Conservation (phyloP, 805 yeast genomes). For the Maudiozyma bulderi region DNA sequence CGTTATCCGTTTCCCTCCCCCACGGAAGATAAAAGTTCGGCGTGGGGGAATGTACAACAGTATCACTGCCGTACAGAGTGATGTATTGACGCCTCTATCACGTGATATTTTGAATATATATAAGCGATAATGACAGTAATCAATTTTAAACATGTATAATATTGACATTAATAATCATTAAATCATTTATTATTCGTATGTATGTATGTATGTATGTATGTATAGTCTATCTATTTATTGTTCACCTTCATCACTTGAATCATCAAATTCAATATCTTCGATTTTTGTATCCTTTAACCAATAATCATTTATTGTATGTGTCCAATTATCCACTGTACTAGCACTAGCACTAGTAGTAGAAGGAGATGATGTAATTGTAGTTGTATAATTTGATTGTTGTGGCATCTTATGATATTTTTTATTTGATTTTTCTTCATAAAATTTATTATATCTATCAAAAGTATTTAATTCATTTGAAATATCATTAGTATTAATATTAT, state of each 20-base stretch:
- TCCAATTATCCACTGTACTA: conserved; percentile 10
- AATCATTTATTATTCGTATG: too few species aligned
- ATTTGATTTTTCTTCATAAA: conserved; percentile 1
- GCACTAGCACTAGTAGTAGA: conserved; percentile 3
- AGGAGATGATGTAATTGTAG: not conserved
- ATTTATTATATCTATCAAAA: conserved; percentile 4
- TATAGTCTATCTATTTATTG: not conserved
- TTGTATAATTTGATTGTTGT: not conserved
- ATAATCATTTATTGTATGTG: conserved; percentile 8
- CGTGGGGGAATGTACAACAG: too few species aligned
- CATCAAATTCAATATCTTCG: conserved; percentile 24
- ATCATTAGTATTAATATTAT: not conserved
- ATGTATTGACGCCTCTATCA: too few species aligned
- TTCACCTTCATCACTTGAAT: conserved; percentile 25
- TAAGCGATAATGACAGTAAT: too few species aligned
- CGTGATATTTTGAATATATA: too few species aligned
- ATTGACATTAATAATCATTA: too few species aligned
- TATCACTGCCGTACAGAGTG: too few species aligned
- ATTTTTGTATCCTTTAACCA: conserved; percentile 22
- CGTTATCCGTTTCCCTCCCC: too few species aligned
- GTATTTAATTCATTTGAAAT: not conserved
- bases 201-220: too few species aligned
- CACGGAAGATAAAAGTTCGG: too few species aligned
- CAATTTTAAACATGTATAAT: too few species aligned
- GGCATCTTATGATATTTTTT: not conserved